These are phyloP conservation scores for Naganishia kalamii DNA, from an alignment of 768 basidiomycete species.

Conservation along the genomic window DNA sequence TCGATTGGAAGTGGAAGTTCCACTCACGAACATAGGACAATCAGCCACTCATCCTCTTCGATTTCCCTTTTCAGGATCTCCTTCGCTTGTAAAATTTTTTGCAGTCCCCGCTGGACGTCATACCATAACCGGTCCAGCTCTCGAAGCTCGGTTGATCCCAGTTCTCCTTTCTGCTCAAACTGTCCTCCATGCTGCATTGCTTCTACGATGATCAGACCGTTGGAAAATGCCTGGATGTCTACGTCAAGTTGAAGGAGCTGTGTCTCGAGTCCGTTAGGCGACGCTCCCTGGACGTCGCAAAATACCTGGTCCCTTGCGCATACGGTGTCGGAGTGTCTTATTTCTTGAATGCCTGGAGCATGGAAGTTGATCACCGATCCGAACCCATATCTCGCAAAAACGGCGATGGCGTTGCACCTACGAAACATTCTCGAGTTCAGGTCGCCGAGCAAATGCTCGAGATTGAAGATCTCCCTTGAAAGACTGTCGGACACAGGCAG, in stretches of 20 bases:
- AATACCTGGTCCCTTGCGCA: too few species aligned
- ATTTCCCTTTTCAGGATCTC: constrained; percentile 80
- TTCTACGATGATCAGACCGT: not conserved
- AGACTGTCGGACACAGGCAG: too few species aligned
- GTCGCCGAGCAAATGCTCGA: not conserved
- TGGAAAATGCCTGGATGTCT: not conserved
- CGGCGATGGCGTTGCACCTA: too few species aligned
- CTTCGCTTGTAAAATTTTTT: constrained; percentile 68
- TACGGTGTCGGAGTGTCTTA: too few species aligned
- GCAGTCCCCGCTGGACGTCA: constrained; percentile 70
- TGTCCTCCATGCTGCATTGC: not conserved
- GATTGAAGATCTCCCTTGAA: not conserved
- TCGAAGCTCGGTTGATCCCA: not conserved
- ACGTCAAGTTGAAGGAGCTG: not conserved
- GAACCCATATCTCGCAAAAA: too few species aligned
- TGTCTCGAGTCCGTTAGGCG: too few species aligned
- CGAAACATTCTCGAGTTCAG: not conserved
- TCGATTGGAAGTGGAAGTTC: not conserved
- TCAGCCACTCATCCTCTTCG: constrained; percentile 95
- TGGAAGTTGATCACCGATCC: too few species aligned
- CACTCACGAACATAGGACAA: constrained; percentile 71
- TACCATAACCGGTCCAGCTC: constrained; percentile 37
- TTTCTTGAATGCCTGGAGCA: too few species aligned
- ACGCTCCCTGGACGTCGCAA: too few species aligned
- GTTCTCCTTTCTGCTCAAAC: not conserved